These are phyloP conservation scores for Tetrapyrgos nigripes DNA, from an alignment of 1,284 basidiomycete genomes.

Conservation along the genomic window DNA sequence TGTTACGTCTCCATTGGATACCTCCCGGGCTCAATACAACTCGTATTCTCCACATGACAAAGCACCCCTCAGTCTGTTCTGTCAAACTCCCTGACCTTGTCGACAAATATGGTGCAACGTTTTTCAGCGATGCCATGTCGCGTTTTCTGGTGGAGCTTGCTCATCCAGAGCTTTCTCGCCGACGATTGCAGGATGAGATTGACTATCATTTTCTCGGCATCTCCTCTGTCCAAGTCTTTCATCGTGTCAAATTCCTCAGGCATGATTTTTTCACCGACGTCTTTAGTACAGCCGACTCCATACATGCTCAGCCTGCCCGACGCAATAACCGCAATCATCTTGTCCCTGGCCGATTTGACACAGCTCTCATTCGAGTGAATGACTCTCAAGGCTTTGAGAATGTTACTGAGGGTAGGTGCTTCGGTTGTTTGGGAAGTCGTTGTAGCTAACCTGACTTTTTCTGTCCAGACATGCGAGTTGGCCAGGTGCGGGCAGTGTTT, in stretches of 20 bases:
- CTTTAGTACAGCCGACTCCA: constrained; percentile 18
- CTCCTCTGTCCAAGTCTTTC: background rate
- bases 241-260: constrained; percentile 18
- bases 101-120: constrained; percentile 29
- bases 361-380: background rate
- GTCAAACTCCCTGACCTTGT: constrained; percentile 5
- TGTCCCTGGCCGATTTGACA: constrained; percentile 18
- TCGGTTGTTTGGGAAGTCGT: background rate
- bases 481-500: background rate
- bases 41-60: background rate
- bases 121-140: constrained; percentile 34
- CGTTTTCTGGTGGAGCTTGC: constrained; percentile 26
- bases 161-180: constrained; percentile 13
- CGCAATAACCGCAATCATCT: constrained; percentile 1
- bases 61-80: background rate
- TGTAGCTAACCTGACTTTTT: background rate
- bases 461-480: background rate
- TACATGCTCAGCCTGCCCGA: constrained; percentile 20
- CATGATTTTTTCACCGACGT: constrained; percentile 11
- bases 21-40: background rate
- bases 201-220: background rate
- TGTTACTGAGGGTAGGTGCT: background rate
- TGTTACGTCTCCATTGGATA: background rate
- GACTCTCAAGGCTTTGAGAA: background rate
- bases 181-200: background rate